Conservation (phyloP, 495 filamentous ascomycete species). For the Lepidopterella palustris region DNA sequence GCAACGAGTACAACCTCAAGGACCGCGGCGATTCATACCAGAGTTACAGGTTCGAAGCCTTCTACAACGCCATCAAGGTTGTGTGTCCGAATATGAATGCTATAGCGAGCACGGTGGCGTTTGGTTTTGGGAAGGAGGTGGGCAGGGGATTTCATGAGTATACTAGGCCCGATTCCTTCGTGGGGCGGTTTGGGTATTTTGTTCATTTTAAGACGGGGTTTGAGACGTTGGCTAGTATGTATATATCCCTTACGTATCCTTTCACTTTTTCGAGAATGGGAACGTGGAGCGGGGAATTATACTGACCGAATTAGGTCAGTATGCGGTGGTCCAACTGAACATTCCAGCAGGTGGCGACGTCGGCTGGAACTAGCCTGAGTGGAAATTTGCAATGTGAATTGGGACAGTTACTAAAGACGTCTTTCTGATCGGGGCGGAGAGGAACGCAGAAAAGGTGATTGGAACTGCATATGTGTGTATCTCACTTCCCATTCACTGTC, state of each 20-base stretch:
- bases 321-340: conserved; percentile 48
- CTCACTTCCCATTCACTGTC: not conserved
- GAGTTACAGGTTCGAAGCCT: conserved; percentile 51
- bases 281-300: not conserved
- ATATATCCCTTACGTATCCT: conserved; percentile 19
- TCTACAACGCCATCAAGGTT: conserved; percentile 50
- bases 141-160: conserved; percentile 34
- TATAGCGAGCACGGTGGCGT: conserved; percentile 41
- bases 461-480: conserved; percentile 26
- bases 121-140: conserved; percentile 21
- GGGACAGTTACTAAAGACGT: conserved; percentile 60
- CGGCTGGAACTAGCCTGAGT: conserved; percentile 36
- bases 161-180: conserved; percentile 21
- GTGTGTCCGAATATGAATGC: conserved; percentile 57
- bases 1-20: conserved; percentile 55
- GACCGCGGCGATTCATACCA: conserved; percentile 49
- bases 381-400: conserved; percentile 45
- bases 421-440: conserved; percentile 60
- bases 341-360: conserved; percentile 43
- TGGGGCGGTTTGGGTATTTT: conserved; percentile 21
- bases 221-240: conserved; percentile 17
- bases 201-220: conserved; percentile 10
- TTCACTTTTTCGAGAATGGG: conserved; percentile 34
- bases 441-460: conserved; percentile 52
- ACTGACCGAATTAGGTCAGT: conserved; percentile 46